A percentile compares a stretch with the other conserved stretches of the same genome.
Conservation (phyloP, 1,139 yeast species). For the Geotrichum candidum region DNA sequence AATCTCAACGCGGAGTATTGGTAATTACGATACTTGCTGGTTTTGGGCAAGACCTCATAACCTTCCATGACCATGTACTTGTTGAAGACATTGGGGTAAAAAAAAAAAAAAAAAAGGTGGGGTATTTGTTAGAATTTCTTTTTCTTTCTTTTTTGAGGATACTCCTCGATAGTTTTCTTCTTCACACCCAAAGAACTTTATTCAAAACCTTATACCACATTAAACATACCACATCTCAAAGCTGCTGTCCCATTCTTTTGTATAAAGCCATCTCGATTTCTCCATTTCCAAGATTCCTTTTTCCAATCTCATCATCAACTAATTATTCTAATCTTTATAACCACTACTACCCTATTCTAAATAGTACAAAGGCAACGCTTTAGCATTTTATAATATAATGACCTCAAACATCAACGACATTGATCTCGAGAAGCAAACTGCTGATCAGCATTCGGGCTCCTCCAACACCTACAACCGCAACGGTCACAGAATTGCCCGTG, state of each 20-base stretch:
- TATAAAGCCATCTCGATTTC: neutral
- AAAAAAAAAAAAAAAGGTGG: neutral
- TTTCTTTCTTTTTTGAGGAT: neutral
- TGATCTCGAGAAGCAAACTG: constrained; percentile 14
- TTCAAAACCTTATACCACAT: neutral
- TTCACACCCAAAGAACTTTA: neutral
- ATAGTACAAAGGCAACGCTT: neutral
- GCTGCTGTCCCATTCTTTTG: neutral
- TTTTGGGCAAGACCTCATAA: too few species aligned
- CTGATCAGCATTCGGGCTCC: constrained; percentile 15
- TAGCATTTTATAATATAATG: neutral
- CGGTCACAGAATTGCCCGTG: constrained; percentile 22
- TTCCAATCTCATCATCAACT: neutral
- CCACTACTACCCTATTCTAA: neutral
- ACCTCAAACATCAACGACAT: neutral
- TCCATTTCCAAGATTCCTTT: neutral
- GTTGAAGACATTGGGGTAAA: too few species aligned
- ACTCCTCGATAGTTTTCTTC: neutral
- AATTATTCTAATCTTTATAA: neutral
- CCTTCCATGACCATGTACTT: too few species aligned
- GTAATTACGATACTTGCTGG: too few species aligned
- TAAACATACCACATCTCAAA: neutral
- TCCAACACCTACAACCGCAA: constrained; percentile 1
- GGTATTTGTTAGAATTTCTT: neutral
- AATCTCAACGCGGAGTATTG: too few species aligned